Base-by-base conservation (phyloP, 108 stramenopile genomes). In the Cyclotella kingstonii region DNA sequence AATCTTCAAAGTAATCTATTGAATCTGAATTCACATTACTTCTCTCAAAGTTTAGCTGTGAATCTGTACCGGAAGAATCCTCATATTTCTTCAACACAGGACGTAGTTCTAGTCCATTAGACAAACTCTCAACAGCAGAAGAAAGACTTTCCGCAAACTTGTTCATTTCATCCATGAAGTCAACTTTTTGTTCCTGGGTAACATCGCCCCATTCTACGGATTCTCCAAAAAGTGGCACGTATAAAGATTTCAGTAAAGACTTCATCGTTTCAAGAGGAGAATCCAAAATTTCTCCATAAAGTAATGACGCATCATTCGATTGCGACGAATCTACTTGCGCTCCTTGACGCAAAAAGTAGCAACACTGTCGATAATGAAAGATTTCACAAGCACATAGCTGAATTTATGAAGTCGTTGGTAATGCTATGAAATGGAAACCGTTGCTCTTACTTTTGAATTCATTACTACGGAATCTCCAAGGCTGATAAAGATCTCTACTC, bases 131-230 rank as follows among this genome's bases (percentile, higher is more conserved):
- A 11, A 91, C 66, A 1, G 90, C 82, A 10, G 89, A 89, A 12
- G 84, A 77, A 17, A 93, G 66, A 54, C 55, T 82, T 36, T 58
- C 60, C 19, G 78, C 51, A 57, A 93, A 89, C 44, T 79, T 76
- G 23, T 69, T 68, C 63, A 86, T 78, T 45, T 87, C 89, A 18
- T 53, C 82, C 18, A 61, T 55, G 55, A 94, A 90, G 52, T 89
- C 86, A 22, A 43, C 59, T 45, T 77, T 85, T 54, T 90, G 82
- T 38, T 87, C 88, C 22, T 81, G 67, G 45, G 77, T 82, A 1
- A 84, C 79, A 49, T 85, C 70, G 0, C 91, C 94, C 94, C 94
- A 95, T 54, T 83, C 79, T 15, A 57, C 74, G 21, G 78, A 82
- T 38, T 61, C 59, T 25, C 76, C 77, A 39, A 93, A 72, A 34